Conservation (phyloP, 2,329 filamentous ascomycete species). For the Fusarium sarcochroum region DNA sequence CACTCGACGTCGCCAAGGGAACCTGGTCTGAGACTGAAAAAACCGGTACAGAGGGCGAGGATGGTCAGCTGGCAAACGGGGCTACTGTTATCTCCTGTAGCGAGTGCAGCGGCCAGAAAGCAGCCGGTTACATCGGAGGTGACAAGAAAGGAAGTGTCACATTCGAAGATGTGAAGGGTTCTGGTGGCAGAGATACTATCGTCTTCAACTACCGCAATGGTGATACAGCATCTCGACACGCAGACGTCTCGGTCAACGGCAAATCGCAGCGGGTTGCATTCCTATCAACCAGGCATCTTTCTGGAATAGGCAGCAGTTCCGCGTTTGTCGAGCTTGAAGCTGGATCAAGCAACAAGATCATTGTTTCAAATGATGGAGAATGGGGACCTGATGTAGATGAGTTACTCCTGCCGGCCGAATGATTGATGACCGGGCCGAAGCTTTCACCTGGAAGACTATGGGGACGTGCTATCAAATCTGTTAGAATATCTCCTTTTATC, state of each 20-base stretch:
- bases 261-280: constrained; percentile 67
- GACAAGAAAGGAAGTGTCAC: constrained; percentile 60
- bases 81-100: constrained; percentile 64
- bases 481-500: too few relatives aligned
- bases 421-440: background rate
- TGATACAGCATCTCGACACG: constrained; percentile 66
- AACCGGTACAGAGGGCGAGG: constrained; percentile 69
- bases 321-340: constrained; percentile 63
- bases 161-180: constrained; percentile 62
- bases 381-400: constrained; percentile 60
- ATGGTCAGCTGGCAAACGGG: constrained; percentile 59
- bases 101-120: constrained; percentile 63
- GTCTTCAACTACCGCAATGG: constrained; percentile 70
- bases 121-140: constrained; percentile 70
- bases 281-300: constrained; percentile 60
- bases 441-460: too few relatives aligned
- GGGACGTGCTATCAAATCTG: too few relatives aligned
- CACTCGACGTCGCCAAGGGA: constrained; percentile 60
- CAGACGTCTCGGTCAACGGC: constrained; percentile 70
- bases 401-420: constrained; percentile 64
- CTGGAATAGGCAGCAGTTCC: constrained; percentile 59
- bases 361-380: constrained; percentile 58
- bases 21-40: constrained; percentile 59
- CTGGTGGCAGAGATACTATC: constrained; percentile 64
- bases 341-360: constrained; percentile 63